These are phyloP conservation scores for Botrytis medusae DNA, from an alignment of 2,329 filamentous ascomycete species.

Conservation along the genomic window DNA sequence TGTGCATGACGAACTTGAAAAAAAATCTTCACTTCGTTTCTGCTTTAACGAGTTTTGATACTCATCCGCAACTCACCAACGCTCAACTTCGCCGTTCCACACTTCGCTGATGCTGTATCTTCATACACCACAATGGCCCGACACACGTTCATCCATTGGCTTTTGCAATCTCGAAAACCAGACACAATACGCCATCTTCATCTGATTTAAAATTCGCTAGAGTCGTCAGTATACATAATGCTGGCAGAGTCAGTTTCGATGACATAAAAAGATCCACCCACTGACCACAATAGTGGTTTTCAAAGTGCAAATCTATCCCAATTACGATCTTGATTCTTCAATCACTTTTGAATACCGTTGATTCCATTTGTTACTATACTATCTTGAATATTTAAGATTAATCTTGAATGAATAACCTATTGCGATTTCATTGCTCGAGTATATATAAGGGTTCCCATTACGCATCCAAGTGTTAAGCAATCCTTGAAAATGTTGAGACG, in stretches of 20 bases:
- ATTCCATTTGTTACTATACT: neutral
- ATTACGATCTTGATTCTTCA: neutral
- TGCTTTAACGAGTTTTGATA: neutral
- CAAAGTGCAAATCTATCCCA: neutral
- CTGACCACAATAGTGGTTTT: neutral
- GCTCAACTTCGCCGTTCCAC: neutral
- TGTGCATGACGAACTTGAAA: neutral
- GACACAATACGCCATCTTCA: neutral
- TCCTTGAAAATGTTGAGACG: neutral
- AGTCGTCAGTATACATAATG: neutral
- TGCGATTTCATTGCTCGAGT: neutral
- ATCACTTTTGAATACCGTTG: neutral
- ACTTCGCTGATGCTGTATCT: neutral
- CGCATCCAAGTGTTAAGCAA: neutral
- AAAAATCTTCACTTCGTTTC: neutral
- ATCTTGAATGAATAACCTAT: neutral
- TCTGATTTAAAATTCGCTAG: neutral
- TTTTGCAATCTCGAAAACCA: neutral
- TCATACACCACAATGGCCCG: neutral
- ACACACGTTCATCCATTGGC: neutral
- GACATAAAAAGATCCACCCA: conserved; percentile 1
- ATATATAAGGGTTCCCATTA: neutral
- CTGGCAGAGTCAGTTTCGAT: neutral
- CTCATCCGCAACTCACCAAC: neutral
- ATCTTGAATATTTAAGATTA: neutral